Evolutionary conservation across 805 yeast species (phyloP), one percentile per base, ranked within the genome.

Genomic region (Teunomyces cretensis): DNA sequence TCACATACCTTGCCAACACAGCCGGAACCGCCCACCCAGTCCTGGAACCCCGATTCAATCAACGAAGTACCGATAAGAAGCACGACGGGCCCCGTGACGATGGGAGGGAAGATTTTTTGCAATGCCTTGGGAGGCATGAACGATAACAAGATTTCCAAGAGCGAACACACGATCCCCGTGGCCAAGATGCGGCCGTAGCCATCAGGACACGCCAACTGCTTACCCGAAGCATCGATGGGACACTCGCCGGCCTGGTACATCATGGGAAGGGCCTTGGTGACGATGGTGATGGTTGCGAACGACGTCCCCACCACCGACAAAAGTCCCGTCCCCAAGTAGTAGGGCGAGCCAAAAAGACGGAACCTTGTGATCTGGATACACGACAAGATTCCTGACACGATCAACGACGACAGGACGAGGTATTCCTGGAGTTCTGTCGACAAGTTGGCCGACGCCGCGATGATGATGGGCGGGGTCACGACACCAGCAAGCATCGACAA

Each of bases 41-140:
- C 88, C 58, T 79, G 65, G 65, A 90, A 84, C 19, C 96, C 97
- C 28, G 88, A 64, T 53, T 73, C 72, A 48, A 89, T 75, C 55
- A 90, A 75, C 22, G 75, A 69, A 37, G 83, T 74, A 54, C 97
- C 97, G 58, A 90, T 89, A 28, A 90, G 74, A 44, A 90, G 66
- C 26, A 90, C 96, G 38, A 90, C 96, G 8, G 96, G 96, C 46
- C 97, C 97, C 24, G 96, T 90, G 49, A 91, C 97, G 43, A 88
- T 69, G 30, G 96, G 91, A 14, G 97, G 97, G 72, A 90, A 90
- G 30, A 87, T 57, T 48, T 74, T 81, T 63, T 86, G 89, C 52
- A 90, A 74, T 11, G 76, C 52, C 30, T 72, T 75, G 4, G 96
- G 81, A 9, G 97, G 97, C 54, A 84, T 63, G 62, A 91, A 90